Evolutionary conservation across 192 early-diverging fungal genomes (phyloP).

Genomic region (Geosiphon pyriformis): DNA sequence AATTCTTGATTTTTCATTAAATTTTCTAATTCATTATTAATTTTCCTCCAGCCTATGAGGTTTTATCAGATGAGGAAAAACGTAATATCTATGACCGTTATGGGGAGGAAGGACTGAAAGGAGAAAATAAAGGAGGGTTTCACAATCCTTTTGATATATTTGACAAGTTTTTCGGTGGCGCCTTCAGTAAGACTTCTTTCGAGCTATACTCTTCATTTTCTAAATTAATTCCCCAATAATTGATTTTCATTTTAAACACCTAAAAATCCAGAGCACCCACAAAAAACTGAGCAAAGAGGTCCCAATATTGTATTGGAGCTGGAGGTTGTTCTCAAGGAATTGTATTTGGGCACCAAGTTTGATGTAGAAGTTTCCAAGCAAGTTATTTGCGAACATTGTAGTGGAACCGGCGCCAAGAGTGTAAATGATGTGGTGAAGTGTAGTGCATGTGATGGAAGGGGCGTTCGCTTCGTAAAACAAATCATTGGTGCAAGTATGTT

Average conservation of each 20-base stretch:
- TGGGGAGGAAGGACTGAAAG: slow-evolving; percentile 94
- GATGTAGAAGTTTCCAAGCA: slow-evolving; percentile 95
- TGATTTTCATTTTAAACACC: slow-evolving; percentile 13
- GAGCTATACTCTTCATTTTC: too few relatives aligned
- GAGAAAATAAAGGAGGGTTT: slow-evolving; percentile 60
- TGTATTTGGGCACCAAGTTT: slow-evolving; percentile 77
- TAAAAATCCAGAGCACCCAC: slow-evolving; percentile 21
- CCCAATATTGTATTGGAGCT: slow-evolving; percentile 73
- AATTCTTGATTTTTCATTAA: background rate
- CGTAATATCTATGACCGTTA: slow-evolving; percentile 85
- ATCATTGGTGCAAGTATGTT: slow-evolving; percentile 88
- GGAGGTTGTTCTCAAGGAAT: slow-evolving; percentile 83
- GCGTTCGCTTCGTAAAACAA: slow-evolving; percentile 76
- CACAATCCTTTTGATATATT: slow-evolving; percentile 99
- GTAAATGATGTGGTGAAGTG: slow-evolving; percentile 84
- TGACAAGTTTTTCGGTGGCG: slow-evolving; percentile 77
- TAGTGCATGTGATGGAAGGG: slow-evolving; percentile 69
- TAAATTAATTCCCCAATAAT: too few relatives aligned
- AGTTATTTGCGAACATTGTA: slow-evolving; percentile 85
- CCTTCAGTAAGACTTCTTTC: too few relatives aligned
- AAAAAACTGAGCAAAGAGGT: slow-evolving; percentile 75
- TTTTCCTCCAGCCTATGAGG: slow-evolving; percentile 77
- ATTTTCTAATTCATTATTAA: too few relatives aligned
- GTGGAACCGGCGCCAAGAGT: slow-evolving; percentile 84
- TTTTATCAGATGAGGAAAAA: slow-evolving; percentile 88